Conservation (phyloP, 257 asterid species). For the Solanum okadae region DNA sequence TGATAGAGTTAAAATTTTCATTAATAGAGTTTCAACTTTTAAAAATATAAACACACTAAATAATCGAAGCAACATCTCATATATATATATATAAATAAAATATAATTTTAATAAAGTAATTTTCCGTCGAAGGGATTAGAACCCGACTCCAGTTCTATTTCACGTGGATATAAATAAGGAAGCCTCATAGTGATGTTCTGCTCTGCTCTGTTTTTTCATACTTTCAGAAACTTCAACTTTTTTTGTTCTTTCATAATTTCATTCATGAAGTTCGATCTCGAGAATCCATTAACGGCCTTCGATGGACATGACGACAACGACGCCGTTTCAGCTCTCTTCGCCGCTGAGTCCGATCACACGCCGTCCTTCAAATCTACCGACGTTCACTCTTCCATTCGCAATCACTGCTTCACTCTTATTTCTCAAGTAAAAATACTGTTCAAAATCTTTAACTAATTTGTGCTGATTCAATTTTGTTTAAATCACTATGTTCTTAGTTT, state of each 20-base stretch:
- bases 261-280: slow-evolving; percentile 33
- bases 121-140: too few relatives aligned
- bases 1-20: too few relatives aligned
- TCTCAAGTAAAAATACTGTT: slow-evolving; percentile 21
- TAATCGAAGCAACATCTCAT: too few relatives aligned
- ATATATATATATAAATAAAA: too few relatives aligned
- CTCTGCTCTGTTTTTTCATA: not conserved
- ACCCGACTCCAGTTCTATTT: not conserved
- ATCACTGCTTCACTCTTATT: slow-evolving; percentile 28
- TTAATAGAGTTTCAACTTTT: too few relatives aligned
- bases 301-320: slow-evolving; percentile 16
- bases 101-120: not conserved
- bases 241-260: not conserved
- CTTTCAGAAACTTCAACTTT: not conserved
- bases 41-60: too few relatives aligned
- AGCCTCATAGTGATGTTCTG: not conserved
- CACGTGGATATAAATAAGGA: not conserved
- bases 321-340: slow-evolving; percentile 37
- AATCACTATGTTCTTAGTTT: not conserved
- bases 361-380: slow-evolving; percentile 22
- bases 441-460: not conserved
- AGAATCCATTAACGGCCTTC: slow-evolving; percentile 30
- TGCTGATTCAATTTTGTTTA: not conserved
- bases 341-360: slow-evolving; percentile 39
- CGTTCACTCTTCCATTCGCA: slow-evolving; percentile 30